These are phyloP conservation scores for Amanita thiersii DNA, from an alignment of 768 basidiomycete genomes.

Conservation along the genomic window DNA sequence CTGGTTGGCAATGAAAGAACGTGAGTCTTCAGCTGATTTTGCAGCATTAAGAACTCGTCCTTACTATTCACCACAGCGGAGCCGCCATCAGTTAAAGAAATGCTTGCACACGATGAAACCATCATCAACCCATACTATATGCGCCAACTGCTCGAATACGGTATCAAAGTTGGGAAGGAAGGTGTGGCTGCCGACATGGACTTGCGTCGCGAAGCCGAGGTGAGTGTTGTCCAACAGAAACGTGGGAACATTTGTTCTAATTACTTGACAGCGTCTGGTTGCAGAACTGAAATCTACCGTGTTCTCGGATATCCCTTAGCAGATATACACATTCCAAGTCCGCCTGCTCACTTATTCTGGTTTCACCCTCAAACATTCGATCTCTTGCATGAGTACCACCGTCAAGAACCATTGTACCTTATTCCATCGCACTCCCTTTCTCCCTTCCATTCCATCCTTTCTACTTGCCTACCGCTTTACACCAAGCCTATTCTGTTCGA, in stretches of 20 bases:
- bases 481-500: no score
- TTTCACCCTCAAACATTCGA: conserved; percentile 7
- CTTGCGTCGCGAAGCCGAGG: conserved; percentile 50
- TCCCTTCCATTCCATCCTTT: neutral
- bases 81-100: conserved; percentile 20
- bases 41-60: neutral
- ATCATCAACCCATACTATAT: conserved; percentile 78
- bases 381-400: neutral
- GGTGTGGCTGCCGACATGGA: conserved; percentile 30
- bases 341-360: conserved; percentile 16
- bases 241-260: neutral
- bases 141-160: conserved; percentile 65
- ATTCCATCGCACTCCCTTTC: neutral
- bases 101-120: conserved; percentile 47
- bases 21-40: conserved; percentile 29
- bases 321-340: neutral
- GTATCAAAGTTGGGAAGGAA: conserved; percentile 48
- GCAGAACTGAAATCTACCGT: conserved; percentile 45
- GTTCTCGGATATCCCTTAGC: conserved; percentile 5
- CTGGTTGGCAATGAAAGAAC: conserved; percentile 64
- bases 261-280: conserved; percentile 45
- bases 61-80: conserved; percentile 15
- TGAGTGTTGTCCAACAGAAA: conserved; percentile 14
- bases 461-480: neutral
- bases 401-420: conserved; percentile 1